phyloP scores from a whole-genome alignment of 805 yeast species.

The Suhomyces canberraensis region DNA sequence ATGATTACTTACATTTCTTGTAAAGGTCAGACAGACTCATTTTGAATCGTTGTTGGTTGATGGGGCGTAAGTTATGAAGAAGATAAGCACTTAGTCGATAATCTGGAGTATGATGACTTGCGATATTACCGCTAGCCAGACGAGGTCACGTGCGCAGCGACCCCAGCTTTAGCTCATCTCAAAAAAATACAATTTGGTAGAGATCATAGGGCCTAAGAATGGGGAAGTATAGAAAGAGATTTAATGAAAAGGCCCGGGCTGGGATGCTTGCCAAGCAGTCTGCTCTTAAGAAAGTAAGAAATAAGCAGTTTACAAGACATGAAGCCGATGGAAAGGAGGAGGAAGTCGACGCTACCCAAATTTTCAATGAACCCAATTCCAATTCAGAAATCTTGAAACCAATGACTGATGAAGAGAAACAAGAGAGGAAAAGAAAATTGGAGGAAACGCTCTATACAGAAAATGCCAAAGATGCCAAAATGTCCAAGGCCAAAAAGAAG shows the following conservation, averaged over 20 bases:
- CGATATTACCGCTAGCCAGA: too few relatives aligned
- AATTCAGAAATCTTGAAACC: conserved; percentile 65
- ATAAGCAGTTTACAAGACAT: conserved; percentile 61
- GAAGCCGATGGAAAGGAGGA: conserved; percentile 29
- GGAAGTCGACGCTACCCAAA: conserved; percentile 3
- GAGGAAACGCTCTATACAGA: conserved; percentile 56
- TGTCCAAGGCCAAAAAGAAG: conserved; percentile 68
- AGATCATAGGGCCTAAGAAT: conserved; percentile 28
- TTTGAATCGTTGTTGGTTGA: too few relatives aligned
- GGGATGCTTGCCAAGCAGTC: conserved; percentile 82
- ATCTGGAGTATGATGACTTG: not conserved
- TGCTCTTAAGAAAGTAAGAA: conserved; percentile 61
- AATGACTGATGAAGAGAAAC: conserved; percentile 59
- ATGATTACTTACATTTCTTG: conserved; percentile 2
- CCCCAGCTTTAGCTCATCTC: conserved; percentile 8
- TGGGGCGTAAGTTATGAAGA: not conserved
- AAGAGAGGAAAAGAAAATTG: conserved; percentile 60
- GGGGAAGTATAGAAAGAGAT: conserved; percentile 81
- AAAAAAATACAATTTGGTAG: not conserved
- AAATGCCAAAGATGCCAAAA: conserved; percentile 56
- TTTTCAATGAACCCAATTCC: conserved; percentile 35
- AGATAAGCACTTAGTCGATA: not conserved
- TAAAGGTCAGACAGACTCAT: conserved; percentile 3
- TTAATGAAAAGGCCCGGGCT: conserved; percentile 80
- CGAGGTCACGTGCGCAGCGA: too few relatives aligned